A percentile compares a stretch with the other conserved stretches of the same genome.
These are phyloP conservation scores for Phoma herbarum DNA, from an alignment of 2,329 filamentous ascomycete genomes.

Conservation along the genomic window DNA sequence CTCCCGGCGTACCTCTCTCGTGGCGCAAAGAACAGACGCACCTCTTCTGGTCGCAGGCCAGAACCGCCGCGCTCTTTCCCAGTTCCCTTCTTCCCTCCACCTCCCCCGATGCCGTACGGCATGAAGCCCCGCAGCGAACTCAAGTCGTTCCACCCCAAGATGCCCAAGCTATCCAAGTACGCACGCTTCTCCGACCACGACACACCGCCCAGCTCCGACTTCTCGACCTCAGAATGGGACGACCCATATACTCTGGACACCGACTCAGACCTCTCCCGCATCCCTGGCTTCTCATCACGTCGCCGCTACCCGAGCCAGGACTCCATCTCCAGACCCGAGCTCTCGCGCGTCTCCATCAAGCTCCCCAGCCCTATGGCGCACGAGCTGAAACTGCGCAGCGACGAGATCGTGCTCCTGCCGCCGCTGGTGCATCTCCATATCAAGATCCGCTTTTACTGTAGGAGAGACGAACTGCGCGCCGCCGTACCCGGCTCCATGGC, in stretches of 20 bases:
- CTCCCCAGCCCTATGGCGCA: background rate
- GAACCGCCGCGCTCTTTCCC: background rate
- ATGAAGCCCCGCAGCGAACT: background rate
- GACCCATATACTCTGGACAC: constrained; percentile 1
- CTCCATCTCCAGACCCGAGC: background rate
- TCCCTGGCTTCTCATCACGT: background rate
- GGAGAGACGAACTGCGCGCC: background rate
- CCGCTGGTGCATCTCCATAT: constrained; percentile 4
- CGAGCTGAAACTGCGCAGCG: background rate
- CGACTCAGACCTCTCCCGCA: background rate
- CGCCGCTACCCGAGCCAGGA: background rate
- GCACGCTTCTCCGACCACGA: background rate
- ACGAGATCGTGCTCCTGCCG: constrained; percentile 6
- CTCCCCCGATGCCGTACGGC: background rate
- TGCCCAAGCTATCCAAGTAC: background rate
- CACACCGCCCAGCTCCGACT: background rate
- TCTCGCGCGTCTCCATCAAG: background rate
- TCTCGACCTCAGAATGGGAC: constrained; percentile 1
- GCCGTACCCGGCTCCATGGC: background rate
- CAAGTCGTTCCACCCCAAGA: background rate
- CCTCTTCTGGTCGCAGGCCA: background rate
- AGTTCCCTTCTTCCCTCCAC: background rate
- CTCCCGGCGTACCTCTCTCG: background rate
- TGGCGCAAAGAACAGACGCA: background rate
- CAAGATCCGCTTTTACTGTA: background rate